A percentile compares a stretch with the other conserved stretches of the same genome.
Conservation (phyloP, 1,139 yeast genomes). For the Debaryomyces subglobosus region DNA sequence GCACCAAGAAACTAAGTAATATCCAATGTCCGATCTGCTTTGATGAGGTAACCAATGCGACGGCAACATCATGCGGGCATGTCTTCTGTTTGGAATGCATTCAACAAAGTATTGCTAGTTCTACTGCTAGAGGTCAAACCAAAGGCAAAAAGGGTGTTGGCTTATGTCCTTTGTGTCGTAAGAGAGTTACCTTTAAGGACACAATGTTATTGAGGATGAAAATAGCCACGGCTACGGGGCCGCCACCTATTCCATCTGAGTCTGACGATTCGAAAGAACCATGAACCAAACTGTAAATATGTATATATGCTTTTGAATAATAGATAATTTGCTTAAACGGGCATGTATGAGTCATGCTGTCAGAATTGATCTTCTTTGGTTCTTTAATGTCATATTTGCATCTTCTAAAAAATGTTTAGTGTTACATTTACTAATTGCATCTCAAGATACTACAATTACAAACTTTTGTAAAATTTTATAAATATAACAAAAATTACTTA, state of each 20-base stretch:
- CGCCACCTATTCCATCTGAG: slow-evolving; percentile 2
- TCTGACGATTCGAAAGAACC: background rate
- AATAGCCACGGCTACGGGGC: slow-evolving; percentile 15
- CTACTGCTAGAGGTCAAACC: slow-evolving; percentile 47
- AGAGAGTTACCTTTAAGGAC: slow-evolving; percentile 43
- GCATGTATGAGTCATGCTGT: background rate
- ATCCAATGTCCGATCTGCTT: slow-evolving; percentile 52
- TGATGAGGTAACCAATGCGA: slow-evolving; percentile 44
- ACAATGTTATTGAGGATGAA: slow-evolving; percentile 41
- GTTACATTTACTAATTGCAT: too few species aligned
- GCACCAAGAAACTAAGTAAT: slow-evolving; percentile 38
- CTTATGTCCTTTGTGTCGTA: slow-evolving; percentile 49
- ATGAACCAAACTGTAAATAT: background rate
- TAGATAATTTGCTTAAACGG: background rate
- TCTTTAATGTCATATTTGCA: background rate
- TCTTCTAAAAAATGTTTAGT: too few species aligned
- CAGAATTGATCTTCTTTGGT: background rate
- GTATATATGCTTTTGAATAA: background rate
- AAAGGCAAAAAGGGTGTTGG: slow-evolving; percentile 41
- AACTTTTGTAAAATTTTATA: too few species aligned
- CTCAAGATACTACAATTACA: too few species aligned
- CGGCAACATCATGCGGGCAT: slow-evolving; percentile 50
- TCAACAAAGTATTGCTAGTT: slow-evolving; percentile 44
- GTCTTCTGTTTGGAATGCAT: slow-evolving; percentile 50
- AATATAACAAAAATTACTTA: too few species aligned